Conservation (phyloP, 1,139 yeast species). For the Kodamaea suecica region DNA sequence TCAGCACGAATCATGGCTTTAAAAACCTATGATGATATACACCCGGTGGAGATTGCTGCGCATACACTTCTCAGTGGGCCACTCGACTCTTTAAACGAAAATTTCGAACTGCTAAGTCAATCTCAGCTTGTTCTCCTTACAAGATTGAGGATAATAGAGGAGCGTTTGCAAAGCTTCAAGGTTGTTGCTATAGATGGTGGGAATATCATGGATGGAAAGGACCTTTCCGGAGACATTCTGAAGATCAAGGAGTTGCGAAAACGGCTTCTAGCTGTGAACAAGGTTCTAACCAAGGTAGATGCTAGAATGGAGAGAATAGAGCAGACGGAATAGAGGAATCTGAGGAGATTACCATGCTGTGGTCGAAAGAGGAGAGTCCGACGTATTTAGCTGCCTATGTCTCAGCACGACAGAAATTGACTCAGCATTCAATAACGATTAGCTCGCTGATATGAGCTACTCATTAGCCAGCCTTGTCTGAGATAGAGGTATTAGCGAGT, state of each 20-base stretch:
- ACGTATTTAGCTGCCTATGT: too few species aligned
- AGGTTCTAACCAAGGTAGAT: slow-evolving; percentile 36
- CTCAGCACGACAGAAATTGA: too few species aligned
- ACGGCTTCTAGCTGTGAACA: slow-evolving; percentile 29
- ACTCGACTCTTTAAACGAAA: slow-evolving; percentile 48
- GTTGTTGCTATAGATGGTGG: slow-evolving; percentile 16
- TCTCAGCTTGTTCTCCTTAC: slow-evolving; percentile 55
- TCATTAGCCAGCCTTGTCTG: too few species aligned
- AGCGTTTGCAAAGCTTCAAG: slow-evolving; percentile 28
- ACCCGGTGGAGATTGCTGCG: slow-evolving; percentile 56
- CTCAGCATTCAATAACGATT: too few species aligned
- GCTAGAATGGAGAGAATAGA: slow-evolving; percentile 17
- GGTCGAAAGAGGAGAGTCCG: too few species aligned
- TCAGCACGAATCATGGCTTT: too few species aligned
- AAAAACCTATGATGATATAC: slow-evolving; percentile 29
- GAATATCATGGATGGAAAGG: slow-evolving; percentile 20
- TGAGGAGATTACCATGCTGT: too few species aligned
- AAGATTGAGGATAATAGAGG: slow-evolving; percentile 44
- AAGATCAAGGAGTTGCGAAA: slow-evolving; percentile 33
- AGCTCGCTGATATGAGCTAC: too few species aligned
- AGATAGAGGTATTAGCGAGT: too few species aligned
- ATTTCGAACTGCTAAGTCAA: slow-evolving; percentile 52
- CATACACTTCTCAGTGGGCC: slow-evolving; percentile 54
- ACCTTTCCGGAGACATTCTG: slow-evolving; percentile 26
- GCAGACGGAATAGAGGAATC: not conserved